A percentile compares a stretch with the other conserved stretches of the same genome.
These are phyloP conservation scores for Tremella yokohamensis DNA, from an alignment of 768 basidiomycete genomes.

Conservation along the genomic window DNA sequence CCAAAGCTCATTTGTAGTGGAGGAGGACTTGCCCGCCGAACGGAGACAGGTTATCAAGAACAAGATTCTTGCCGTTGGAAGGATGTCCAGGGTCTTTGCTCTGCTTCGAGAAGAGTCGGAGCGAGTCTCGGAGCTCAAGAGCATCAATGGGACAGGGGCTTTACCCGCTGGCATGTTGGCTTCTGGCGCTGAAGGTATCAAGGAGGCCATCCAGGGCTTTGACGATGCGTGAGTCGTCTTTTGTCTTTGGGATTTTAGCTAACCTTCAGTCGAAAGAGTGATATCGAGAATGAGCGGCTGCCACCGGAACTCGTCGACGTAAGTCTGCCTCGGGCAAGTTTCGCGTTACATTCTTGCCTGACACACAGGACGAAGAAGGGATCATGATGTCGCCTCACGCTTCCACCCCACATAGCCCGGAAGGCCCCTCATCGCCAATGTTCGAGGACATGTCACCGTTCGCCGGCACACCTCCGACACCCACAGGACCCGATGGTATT, in stretches of 20 bases:
- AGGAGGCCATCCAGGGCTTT: conserved; percentile 86
- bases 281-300: conserved; percentile 98
- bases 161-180: conserved; percentile 80
- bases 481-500: conserved; percentile 32
- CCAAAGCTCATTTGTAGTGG: conserved; percentile 27
- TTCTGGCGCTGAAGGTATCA: conserved; percentile 88
- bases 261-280: conserved; percentile 74
- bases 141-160: conserved; percentile 65
- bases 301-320: conserved; percentile 89
- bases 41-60: conserved; percentile 91
- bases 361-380: conserved; percentile 31
- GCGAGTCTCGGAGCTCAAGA: conserved; percentile 94
- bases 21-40: conserved; percentile 54
- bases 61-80: conserved; percentile 95
- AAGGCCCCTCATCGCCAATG: conserved; percentile 23
- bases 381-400: conserved; percentile 41
- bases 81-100: conserved; percentile 94
- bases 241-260: background rate
- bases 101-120: conserved; percentile 97
- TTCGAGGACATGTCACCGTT: conserved; percentile 8
- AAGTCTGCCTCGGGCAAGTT: conserved; percentile 53
- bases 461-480: conserved; percentile 32
- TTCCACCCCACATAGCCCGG: conserved; percentile 43
- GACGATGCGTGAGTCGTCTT: conserved; percentile 78
- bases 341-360: too few species aligned